Evolutionary conservation across 768 basidiomycete species (phyloP), one percentile per base, ranked within the genome.

Genomic region (Melanogaster broomeanus): DNA sequence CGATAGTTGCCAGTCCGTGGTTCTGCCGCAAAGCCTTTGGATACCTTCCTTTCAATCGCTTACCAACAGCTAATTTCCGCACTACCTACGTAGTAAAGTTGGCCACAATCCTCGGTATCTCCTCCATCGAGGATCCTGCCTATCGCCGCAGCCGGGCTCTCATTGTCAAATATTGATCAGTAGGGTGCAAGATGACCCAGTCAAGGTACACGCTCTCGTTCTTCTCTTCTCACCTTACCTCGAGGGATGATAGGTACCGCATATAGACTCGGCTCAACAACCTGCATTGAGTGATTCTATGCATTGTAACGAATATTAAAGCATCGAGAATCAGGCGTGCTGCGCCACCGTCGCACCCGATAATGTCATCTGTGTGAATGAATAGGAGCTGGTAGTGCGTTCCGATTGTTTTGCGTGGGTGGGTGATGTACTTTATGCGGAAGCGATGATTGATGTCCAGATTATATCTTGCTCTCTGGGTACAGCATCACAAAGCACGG

Each of bases 11-110:
- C 41, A 27, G 24, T 16, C 34, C 18, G 40, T 22, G 24, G 21
- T 16, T 35, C 30, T 35, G 18, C 18, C 45, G 45, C 28, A 45
- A 35, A 31, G 18, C 31, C 5, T 25, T 47, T 27, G 24, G 25
- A 38, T 18, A 9, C 27, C 25, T 37, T 24, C 24, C 43, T 44
- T 37, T 27, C 37, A 47, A 38, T 39, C 35, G 45, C 45, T 47
- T 27, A 47, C 45, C 25, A 47, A 47, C 16, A 19, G 3, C n/a
- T 24, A 47, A 47, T 47, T 38, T 47, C 45, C 35, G 45, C 34
- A 24, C 37, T 47, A 27, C 35, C 22, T 18, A 35, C 37, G 35
- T 27, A 6, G 24, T 38, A 25, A 34, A 25, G 37, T 46, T 22
- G 45, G 33, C 10, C 45, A 46, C n/a, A 25, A 25, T 18, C 33